Evolutionary conservation across 2,329 filamentous ascomycete species (phyloP), one percentile per base, ranked within the genome.

Genomic region (Paecilomyces formosus): DNA sequence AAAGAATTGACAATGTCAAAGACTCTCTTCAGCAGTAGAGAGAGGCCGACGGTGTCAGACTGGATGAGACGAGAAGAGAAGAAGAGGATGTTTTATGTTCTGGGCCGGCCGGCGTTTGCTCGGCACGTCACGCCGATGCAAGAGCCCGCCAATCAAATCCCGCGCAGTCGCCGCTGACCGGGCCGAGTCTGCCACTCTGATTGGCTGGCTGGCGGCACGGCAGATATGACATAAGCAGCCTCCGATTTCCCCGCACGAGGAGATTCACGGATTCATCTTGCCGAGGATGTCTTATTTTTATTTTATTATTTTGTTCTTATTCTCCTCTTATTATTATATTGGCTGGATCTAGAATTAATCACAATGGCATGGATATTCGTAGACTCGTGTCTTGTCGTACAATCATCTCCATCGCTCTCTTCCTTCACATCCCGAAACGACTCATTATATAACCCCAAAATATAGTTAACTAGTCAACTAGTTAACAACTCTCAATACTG

Each of bases 401-500:
- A 26, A 3, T 26, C 24, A 26, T 26, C 24, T 26, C 24, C 24
- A 4, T 26, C 24, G 3, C 3, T 26, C 24, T 3, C 24, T 26
- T 26, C 3, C 24, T 26, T 26, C 8, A 31, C 30, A 31, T 31
- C 30, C 30, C 7, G 8, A 31, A 31, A 31, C 11, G 1, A 12
- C 30, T 2, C 30, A 31, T 31, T 11, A 31, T 31, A 9, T 31
- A 11, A 12, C 5, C 11, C 11, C 8, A 31, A 31, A 31, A n/a
- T n/a, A n/a, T n/a, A n/a, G n/a, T n/a, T n/a, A n/a, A n/a, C n/a
- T n/a, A n/a, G n/a, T n/a, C n/a, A n/a, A n/a, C n/a, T n/a, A n/a
- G n/a, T n/a, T 31, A 12, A 31, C 8, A 9, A 9, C 8, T 3
- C 39, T 64, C 61, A 75, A 58, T 72, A 73, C 11, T 67, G 62